These are phyloP conservation scores for Candida nanaspora DNA, from an alignment of 805 yeast species.

Conservation along the genomic window DNA sequence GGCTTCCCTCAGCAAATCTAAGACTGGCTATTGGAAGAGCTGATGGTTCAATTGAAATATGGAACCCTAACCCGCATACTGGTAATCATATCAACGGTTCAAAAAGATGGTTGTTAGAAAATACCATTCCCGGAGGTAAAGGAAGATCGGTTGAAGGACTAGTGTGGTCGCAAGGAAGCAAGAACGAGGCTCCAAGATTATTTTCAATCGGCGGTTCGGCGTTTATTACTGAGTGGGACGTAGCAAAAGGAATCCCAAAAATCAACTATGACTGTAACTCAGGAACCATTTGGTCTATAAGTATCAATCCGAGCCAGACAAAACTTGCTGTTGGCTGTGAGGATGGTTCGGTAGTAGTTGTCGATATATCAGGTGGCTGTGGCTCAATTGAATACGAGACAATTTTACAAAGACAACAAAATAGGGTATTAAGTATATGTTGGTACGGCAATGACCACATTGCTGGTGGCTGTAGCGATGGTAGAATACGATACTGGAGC, in stretches of 20 bases:
- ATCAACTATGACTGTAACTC: constrained; percentile 83
- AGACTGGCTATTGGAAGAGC: constrained; percentile 88
- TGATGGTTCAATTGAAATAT: constrained; percentile 92
- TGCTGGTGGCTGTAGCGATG: constrained; percentile 95
- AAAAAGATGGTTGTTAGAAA: constrained; percentile 74
- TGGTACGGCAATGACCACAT: constrained; percentile 65
- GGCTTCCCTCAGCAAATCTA: constrained; percentile 44
- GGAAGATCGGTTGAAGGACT: constrained; percentile 87
- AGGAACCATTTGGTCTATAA: constrained; percentile 88
- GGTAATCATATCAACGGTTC: constrained; percentile 7
- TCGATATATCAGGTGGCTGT: constrained; percentile 82
- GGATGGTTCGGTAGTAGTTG: constrained; percentile 80
- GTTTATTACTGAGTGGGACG: constrained; percentile 86
- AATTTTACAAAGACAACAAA: constrained; percentile 75
- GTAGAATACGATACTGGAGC: constrained; percentile 80
- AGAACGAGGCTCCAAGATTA: constrained; percentile 44
- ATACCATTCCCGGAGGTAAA: constrained; percentile 64
- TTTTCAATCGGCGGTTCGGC: constrained; percentile 96
- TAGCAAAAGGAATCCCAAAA: constrained; percentile 62
- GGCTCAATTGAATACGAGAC: constrained; percentile 72
- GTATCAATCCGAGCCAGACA: constrained; percentile 51
- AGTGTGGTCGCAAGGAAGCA: constrained; percentile 53
- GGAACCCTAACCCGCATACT: constrained; percentile 57
- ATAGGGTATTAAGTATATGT: constrained; percentile 69
- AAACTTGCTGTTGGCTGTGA: constrained; percentile 89